A percentile compares a stretch with the other conserved stretches of the same genome.
Evolutionary conservation across 1,284 basidiomycete species (phyloP).

Genomic region (Ustanciosporium gigantosporum): DNA sequence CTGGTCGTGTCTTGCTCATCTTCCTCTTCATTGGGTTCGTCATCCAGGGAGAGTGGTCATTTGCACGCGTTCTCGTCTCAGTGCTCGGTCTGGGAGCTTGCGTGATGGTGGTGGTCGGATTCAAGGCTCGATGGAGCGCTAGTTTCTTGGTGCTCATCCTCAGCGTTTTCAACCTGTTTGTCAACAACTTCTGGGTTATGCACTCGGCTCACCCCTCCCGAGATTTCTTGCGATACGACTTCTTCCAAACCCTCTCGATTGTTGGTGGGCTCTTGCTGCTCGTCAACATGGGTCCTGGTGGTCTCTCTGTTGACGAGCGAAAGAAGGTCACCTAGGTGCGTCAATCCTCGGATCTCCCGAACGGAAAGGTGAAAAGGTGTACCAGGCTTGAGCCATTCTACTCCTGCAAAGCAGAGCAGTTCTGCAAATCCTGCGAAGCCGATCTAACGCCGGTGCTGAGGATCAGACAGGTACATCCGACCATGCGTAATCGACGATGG

Average conservation of each 20-base stretch:
- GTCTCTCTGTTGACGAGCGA: slow-evolving; percentile 97
- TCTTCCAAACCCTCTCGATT: slow-evolving; percentile 71
- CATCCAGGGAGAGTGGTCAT: slow-evolving; percentile 86
- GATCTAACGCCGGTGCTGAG: no score
- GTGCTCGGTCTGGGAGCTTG: slow-evolving; percentile 73
- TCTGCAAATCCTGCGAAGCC: no score
- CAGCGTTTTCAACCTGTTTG: slow-evolving; percentile 83
- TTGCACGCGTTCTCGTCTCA: slow-evolving; percentile 82
- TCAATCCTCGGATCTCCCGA: no score
- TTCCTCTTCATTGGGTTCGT: slow-evolving; percentile 99
- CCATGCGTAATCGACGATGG: no score
- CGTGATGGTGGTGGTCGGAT: slow-evolving; percentile 94
- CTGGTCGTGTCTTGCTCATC: slow-evolving; percentile 93
- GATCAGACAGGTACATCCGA: no score
- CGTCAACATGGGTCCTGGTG: slow-evolving; percentile 97
- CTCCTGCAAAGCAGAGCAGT: no score
- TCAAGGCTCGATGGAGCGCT: slow-evolving; percentile 99
- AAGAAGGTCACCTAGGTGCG: slow-evolving; percentile 73
- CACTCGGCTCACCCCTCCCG: slow-evolving; percentile 85
- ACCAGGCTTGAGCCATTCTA: no score
- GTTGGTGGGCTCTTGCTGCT: slow-evolving; percentile 95
- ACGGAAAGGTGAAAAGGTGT: no score
- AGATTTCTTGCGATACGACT: slow-evolving; percentile 79
- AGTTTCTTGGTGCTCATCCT: slow-evolving; percentile 92
- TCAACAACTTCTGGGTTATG: slow-evolving; percentile 99